Evolutionary conservation across 495 filamentous ascomycete species (phyloP), one percentile per base, ranked within the genome.

Genomic region (Aspergillus nanangensis): DNA sequence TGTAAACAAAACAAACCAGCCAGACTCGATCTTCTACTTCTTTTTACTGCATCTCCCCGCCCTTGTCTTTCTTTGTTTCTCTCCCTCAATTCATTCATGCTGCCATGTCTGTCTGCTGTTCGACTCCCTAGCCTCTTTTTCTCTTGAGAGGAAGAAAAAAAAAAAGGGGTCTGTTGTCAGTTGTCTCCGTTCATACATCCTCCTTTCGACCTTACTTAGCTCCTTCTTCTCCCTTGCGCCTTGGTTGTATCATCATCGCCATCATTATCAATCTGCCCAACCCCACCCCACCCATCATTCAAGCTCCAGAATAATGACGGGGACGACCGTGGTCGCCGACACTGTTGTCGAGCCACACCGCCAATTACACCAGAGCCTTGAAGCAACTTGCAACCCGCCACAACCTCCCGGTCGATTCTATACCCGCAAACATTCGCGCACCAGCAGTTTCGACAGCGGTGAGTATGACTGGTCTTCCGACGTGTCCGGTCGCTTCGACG

Each of bases 401-500:
- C 25, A 29, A 11, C 25, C 5, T 29, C 7, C 11, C 25, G 7
- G 25, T 29, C 25, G 25, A 5, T 29, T 7, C 41, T 45, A 55
- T 24, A 63, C 57, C 23, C 63, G 64, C 39, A 67, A 69, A 44
- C 66, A 70, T 38, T 38, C 53, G 38, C 61, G 60, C 52, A 57
- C 45, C 29, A 50, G 50, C 24, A 45, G 44, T 18, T 41, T 50
- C 42, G 53, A 60, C 11, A 53, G 50, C 15, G 32, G 39, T n/a
- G 44, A 57, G 5, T 48, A 46, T 3, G 57, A 58, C 7, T 61
- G 44, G 45, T 49, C 58, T 17, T 71, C 67, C 5, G 65, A 68
- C 18, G 45, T 50, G 7, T 70, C 68, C 0, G 68, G 70, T 3
- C 62, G 58, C 10, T 71, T 70, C 24, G 70, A 72, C 24, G 70